Base-by-base conservation (phyloP, 139 green algal species). In the Diplosphaera chodatii region DNA sequence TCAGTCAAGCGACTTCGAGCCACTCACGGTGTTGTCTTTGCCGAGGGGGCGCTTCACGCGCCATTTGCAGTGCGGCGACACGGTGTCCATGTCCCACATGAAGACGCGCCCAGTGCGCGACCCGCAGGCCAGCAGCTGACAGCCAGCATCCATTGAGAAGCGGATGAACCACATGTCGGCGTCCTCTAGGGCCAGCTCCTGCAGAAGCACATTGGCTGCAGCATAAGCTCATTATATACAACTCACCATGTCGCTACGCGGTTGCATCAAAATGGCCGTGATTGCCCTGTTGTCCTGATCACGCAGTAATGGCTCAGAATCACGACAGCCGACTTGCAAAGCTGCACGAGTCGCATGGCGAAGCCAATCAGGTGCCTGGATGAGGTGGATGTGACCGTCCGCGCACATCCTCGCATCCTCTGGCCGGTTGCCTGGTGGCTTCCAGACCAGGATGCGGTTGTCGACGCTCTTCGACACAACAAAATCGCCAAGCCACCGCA, bases 401-500 rank as follows among this genome's bases (percentile, higher is more conserved):
- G 32, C 48, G 21, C 73, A 33, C 37, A 69, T 70, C 4, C 30
- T 13, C 1, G 31, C 18, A 27, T 30, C 2, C 25, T 79, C 48
- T 1, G 72, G 68, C 22, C 63, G 64, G 28, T n/a, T 27, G 27
- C 28, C 21, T 5, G 71, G 55, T 18, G 73, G 73, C 27, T 65
- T 33, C 83, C 84, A 91, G 27, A 88, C 21, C 32, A 84, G 55
- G 27, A 90, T 75, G n/a, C 64, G 32, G 70, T 90, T 74, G 72
- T 91, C 71, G 33, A 88, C 80, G 32, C 76, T 86, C 68, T 93
- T 94, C 55, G 75, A 82, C 32, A 94, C 68, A 18, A 94, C 31
- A 40, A 90, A 68, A 74, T 92, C 85, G 0, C 90, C 90, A 32
- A 91, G 66, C 86, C 86, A 95, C 13, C 83, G 74, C 32, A 93